Conservation (phyloP, 805 yeast species). For the Zygosaccharomyces pseudorouxii region DNA sequence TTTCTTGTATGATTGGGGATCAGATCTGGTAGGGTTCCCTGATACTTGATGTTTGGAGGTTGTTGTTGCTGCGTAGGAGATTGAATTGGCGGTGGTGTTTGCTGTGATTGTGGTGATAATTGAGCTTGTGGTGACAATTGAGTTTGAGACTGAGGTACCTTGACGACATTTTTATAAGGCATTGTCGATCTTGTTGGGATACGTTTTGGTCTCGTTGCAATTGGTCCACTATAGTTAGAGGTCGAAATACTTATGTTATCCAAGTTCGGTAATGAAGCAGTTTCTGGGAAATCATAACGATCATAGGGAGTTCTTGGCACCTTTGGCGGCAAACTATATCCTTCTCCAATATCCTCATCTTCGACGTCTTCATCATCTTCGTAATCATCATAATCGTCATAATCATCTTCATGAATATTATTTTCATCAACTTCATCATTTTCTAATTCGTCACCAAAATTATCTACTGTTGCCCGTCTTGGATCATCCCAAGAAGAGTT, state of each 20-base stretch:
- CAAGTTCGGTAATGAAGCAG: constrained; percentile 2
- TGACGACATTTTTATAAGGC: background rate
- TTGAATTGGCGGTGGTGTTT: background rate
- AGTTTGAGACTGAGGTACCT: background rate
- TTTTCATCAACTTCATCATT: constrained; percentile 8
- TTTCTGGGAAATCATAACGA: constrained; percentile 1
- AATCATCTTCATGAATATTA: constrained; percentile 1
- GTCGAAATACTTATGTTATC: background rate
- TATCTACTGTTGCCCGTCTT: background rate
- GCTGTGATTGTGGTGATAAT: background rate
- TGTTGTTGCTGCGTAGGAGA: background rate
- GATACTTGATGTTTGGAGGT: constrained; percentile 17
- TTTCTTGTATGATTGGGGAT: constrained; percentile 25
- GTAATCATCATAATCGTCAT: constrained; percentile 6
- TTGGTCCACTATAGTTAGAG: background rate
- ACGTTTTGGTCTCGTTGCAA: background rate
- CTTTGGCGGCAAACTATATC: constrained; percentile 1
- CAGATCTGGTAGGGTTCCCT: constrained; percentile 27
- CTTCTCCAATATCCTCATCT: constrained; percentile 5
- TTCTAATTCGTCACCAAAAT: constrained; percentile 3
- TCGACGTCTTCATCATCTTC: constrained; percentile 7
- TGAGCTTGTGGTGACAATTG: background rate
- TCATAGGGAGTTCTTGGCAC: background rate
- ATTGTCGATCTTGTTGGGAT: background rate
- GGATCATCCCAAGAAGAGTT: constrained; percentile 3